These are phyloP conservation scores for Musa troglodytarum DNA, from an alignment of 176 grass and related monocot genomes.

Conservation along the genomic window DNA sequence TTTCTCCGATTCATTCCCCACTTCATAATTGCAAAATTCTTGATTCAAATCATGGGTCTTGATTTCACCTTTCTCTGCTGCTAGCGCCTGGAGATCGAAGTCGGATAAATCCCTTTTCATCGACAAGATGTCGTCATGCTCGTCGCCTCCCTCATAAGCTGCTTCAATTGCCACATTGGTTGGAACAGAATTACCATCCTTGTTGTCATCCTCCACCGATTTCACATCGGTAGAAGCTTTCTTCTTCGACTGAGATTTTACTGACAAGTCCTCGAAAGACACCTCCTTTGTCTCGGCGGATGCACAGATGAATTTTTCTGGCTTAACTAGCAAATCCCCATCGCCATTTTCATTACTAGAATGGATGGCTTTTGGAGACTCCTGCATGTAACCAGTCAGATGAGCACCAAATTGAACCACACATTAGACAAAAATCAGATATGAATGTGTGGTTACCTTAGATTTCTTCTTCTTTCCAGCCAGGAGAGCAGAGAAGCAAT, in stretches of 20 bases:
- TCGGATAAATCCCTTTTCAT: slow-evolving; percentile 21
- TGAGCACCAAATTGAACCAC: background rate
- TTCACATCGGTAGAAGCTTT: background rate
- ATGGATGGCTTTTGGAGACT: slow-evolving; percentile 22
- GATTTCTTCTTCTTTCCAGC: slow-evolving; percentile 41
- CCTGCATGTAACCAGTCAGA: slow-evolving; percentile 24
- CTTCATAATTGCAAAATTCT: slow-evolving; percentile 5
- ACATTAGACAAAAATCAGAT: slow-evolving; percentile 1
- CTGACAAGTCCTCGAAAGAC: background rate
- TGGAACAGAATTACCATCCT: background rate
- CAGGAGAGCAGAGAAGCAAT: slow-evolving; percentile 57
- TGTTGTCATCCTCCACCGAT: background rate
- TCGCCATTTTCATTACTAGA: slow-evolving; percentile 28
- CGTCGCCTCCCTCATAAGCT: slow-evolving; percentile 24
- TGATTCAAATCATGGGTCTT: slow-evolving; percentile 1
- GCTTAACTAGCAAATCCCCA: slow-evolving; percentile 48
- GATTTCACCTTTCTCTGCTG: slow-evolving; percentile 10
- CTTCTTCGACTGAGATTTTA: background rate
- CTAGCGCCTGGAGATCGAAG: slow-evolving; percentile 20
- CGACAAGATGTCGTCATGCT: slow-evolving; percentile 27
- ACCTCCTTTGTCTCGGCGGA: background rate
- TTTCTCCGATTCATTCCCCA: slow-evolving; percentile 4
- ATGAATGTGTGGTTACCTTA: slow-evolving; percentile 25
- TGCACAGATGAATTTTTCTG: slow-evolving; percentile 46
- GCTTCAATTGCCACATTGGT: slow-evolving; percentile 4